A percentile compares a stretch with the other conserved stretches of the same genome.
These are phyloP conservation scores for Trichocladium uniseriatum DNA, from an alignment of 495 filamentous ascomycete species.

Conservation along the genomic window DNA sequence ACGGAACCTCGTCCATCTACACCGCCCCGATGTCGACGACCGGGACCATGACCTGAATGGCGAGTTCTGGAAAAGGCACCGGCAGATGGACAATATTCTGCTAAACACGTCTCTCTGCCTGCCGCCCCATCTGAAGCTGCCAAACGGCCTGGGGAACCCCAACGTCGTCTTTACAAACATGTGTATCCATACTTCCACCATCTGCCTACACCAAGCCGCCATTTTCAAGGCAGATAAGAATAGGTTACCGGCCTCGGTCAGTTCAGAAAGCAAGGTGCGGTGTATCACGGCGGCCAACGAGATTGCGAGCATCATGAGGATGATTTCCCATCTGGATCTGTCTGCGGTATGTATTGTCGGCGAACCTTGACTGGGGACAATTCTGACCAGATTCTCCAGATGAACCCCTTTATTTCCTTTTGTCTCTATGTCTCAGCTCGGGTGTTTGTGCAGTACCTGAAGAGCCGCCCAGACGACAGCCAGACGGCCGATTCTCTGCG, in stretches of 20 bases:
- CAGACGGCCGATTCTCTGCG: constrained; percentile 74
- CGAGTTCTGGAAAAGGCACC: constrained; percentile 92
- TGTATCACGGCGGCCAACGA: constrained; percentile 92
- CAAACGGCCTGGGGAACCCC: constrained; percentile 61
- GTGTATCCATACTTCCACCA: constrained; percentile 92
- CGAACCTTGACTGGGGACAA: background rate
- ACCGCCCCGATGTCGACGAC: constrained; percentile 77
- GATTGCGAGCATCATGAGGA: constrained; percentile 93
- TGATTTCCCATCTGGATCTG: constrained; percentile 85
- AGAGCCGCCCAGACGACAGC: constrained; percentile 74
- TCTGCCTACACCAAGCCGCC: constrained; percentile 94
- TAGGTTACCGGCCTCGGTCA: constrained; percentile 62
- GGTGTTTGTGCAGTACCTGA: constrained; percentile 93
- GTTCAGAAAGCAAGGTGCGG: constrained; percentile 79
- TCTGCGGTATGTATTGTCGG: constrained; percentile 52
- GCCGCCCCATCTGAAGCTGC: constrained; percentile 74
- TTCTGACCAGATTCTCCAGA: constrained; percentile 40
- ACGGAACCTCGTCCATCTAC: constrained; percentile 86
- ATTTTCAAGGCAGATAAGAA: constrained; percentile 96
- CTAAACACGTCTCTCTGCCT: constrained; percentile 77
- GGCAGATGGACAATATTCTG: constrained; percentile 80
- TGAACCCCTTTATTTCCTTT: constrained; percentile 95
- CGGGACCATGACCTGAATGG: constrained; percentile 84
- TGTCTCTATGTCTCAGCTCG: constrained; percentile 90
- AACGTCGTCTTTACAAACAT: constrained; percentile 96